These are phyloP conservation scores for Phytophthora constricta DNA, from an alignment of 352 stramenopile species.

Conservation along the genomic window DNA sequence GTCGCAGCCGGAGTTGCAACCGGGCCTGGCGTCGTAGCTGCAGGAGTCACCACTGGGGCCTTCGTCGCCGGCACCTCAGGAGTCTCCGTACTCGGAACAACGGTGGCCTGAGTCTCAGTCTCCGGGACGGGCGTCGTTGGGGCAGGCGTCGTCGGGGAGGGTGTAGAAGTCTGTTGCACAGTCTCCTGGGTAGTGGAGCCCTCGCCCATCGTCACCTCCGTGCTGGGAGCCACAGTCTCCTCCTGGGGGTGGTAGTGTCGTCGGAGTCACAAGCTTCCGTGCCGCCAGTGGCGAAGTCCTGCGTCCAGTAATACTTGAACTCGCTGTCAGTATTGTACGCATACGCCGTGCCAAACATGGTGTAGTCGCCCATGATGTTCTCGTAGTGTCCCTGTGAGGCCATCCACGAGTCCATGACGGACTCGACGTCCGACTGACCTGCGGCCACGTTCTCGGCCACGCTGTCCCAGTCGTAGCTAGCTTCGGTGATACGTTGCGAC, in stretches of 20 bases:
- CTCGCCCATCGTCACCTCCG: not conserved
- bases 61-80: constrained; percentile 19
- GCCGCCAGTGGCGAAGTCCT: constrained; percentile 44
- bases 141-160: constrained; percentile 10
- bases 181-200: constrained; percentile 3
- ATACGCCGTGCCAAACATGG: constrained; percentile 19
- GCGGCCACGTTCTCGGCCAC: constrained; percentile 52
- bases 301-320: constrained; percentile 58
- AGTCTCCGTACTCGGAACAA: constrained; percentile 7
- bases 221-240: not conserved
- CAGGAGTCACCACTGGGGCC: constrained; percentile 6
- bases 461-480: constrained; percentile 43
- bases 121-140: not conserved
- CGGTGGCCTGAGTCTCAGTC: constrained; percentile 13
- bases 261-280: constrained; percentile 27
- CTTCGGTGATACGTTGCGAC: constrained; percentile 32
- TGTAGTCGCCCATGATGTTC: constrained; percentile 40
- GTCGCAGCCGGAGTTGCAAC: constrained; percentile 8
- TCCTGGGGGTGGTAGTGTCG: constrained; percentile 2
- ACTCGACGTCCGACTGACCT: constrained; percentile 33
- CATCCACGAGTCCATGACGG: constrained; percentile 55
- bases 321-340: constrained; percentile 18
- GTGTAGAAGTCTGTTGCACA: not conserved
- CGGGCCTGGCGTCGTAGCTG: constrained; percentile 7
- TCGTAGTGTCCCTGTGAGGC: constrained; percentile 36